Evolutionary conservation across 495 filamentous ascomycete genomes (phyloP).

Genomic region (Lindgomyces ingoldianus): DNA sequence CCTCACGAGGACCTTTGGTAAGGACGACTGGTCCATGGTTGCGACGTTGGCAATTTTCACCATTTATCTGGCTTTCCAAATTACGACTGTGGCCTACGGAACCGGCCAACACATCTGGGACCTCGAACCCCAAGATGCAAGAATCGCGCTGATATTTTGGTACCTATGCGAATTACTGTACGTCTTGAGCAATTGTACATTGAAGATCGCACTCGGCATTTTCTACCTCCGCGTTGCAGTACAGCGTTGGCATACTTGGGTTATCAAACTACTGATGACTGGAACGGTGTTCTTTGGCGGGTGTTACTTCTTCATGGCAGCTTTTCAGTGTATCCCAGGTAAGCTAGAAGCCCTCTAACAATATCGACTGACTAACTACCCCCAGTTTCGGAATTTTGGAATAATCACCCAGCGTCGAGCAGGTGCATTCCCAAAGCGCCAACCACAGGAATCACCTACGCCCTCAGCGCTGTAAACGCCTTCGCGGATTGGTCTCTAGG

Average conservation of each 20-base stretch:
- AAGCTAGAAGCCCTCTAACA: neutral
- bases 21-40: conserved; percentile 29
- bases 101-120: conserved; percentile 25
- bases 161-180: conserved; percentile 48
- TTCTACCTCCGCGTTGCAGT: conserved; percentile 51
- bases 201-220: conserved; percentile 50
- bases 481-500: conserved; percentile 48
- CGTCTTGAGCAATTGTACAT: conserved; percentile 41
- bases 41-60: conserved; percentile 29
- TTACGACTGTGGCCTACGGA: conserved; percentile 13
- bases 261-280: conserved; percentile 41
- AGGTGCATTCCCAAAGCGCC: conserved; percentile 41
- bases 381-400: conserved; percentile 45
- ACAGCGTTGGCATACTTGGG: conserved; percentile 44
- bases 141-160: conserved; percentile 32
- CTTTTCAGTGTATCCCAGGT: conserved; percentile 49
- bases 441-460: conserved; percentile 42
- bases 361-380: neutral
- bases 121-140: conserved; percentile 12
- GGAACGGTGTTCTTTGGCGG: conserved; percentile 41
- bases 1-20: conserved; percentile 20
- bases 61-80: conserved; percentile 19
- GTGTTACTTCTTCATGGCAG: conserved; percentile 47
- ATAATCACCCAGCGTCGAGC: conserved; percentile 35
- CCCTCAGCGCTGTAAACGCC: conserved; percentile 45